Evolutionary conservation across 176 grass and related monocot genomes (phyloP).

Genomic region (Urochloa ruziziensis): DNA sequence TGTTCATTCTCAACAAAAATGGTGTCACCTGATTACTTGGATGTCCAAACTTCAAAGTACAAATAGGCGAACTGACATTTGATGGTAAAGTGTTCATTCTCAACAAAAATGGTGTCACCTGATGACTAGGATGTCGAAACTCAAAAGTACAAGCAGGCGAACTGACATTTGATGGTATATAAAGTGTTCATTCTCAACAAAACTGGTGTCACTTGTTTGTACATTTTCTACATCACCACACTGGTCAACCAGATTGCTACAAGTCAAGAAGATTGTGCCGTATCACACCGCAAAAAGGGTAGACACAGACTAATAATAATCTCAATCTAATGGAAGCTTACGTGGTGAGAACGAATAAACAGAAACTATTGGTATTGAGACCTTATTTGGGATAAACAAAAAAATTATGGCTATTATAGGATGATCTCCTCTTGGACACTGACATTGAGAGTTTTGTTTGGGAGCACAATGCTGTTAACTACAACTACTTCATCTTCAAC

Average conservation of each 20-base stretch:
- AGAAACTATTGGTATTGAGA: constrained; percentile 31
- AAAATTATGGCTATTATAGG: constrained; percentile 43
- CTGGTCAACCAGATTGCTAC: neutral
- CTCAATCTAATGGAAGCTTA: constrained; percentile 32
- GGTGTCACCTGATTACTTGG: neutral
- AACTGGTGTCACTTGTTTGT: constrained; percentile 20
- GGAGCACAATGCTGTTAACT: constrained; percentile 82
- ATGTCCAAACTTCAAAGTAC: too few species aligned
- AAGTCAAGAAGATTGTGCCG: constrained; percentile 24
- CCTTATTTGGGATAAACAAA: constrained; percentile 42
- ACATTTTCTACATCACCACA: constrained; percentile 39
- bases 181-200: constrained; percentile 1
- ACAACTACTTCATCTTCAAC: constrained; percentile 99
- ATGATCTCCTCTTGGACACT: constrained; percentile 99
- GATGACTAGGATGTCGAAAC: neutral
- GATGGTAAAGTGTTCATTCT: neutral
- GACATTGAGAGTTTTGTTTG: constrained; percentile 89
- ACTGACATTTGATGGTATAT: neutral
- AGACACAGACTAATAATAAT: constrained; percentile 17
- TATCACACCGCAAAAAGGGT: neutral
- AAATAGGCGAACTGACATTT: too few species aligned
- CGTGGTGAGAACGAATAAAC: constrained; percentile 19
- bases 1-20: constrained; percentile 10
- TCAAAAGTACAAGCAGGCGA: neutral
- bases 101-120: neutral